Conservation (phyloP, 768 basidiomycete species). For the Xanthoconium purpureum region DNA sequence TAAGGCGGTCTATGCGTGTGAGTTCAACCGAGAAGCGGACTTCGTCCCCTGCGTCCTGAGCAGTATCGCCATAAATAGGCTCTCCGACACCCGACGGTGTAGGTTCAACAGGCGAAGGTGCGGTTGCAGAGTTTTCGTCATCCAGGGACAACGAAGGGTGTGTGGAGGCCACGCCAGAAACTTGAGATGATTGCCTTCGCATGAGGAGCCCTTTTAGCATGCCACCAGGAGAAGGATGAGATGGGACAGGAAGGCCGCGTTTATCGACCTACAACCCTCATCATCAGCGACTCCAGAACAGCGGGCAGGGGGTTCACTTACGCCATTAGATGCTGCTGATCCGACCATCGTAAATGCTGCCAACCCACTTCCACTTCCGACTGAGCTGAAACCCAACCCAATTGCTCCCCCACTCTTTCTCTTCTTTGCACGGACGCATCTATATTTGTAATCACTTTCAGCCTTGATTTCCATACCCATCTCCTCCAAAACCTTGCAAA, state of each 20-base stretch:
- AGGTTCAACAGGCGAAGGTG: conserved; percentile 36
- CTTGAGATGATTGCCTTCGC: conserved; percentile 88
- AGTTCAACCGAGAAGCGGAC: conserved; percentile 95
- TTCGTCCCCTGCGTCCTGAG: conserved; percentile 89
- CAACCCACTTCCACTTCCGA: conserved; percentile 43
- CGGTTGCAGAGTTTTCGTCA: conserved; percentile 29
- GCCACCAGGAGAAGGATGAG: conserved; percentile 65
- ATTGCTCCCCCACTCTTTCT: conserved; percentile 50
- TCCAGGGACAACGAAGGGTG: conserved; percentile 52
- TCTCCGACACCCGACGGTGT: conserved; percentile 38
- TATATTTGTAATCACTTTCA: conserved; percentile 89
- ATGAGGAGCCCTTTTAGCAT: conserved; percentile 88
- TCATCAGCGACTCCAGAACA: conserved; percentile 8
- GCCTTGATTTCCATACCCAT: conserved; percentile 90
- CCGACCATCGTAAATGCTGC: conserved; percentile 78
- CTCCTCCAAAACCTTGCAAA: conserved; percentile 71
- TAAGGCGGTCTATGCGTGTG: conserved; percentile 84
- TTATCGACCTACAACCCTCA: conserved; percentile 66
- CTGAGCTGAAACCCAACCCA: conserved; percentile 42
- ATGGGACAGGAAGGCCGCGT: conserved; percentile 83
- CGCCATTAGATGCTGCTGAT: conserved; percentile 82
- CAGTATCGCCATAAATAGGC: conserved; percentile 73
- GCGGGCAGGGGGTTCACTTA: conserved; percentile 39
- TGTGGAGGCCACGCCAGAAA: conserved; percentile 37
- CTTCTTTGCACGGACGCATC: conserved; percentile 78